A percentile compares a stretch with the other conserved stretches of the same genome.
These are phyloP conservation scores for Suillus ampliporus DNA, from an alignment of 768 basidiomycete genomes.

Conservation along the genomic window DNA sequence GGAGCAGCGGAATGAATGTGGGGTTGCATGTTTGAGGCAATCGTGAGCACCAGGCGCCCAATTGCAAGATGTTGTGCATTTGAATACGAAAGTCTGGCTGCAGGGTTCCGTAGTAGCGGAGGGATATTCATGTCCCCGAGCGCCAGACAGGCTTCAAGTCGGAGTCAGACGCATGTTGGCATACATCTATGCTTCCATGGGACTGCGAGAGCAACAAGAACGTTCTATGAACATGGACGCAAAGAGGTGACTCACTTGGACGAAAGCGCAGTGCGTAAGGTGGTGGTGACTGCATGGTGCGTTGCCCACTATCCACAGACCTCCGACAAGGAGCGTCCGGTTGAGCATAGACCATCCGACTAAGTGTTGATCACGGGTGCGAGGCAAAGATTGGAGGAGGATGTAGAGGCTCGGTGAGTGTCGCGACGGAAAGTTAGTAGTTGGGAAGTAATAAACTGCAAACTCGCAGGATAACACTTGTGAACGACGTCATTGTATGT, in stretches of 20 bases:
- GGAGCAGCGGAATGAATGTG: constrained; percentile 27
- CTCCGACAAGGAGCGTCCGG: constrained; percentile 42
- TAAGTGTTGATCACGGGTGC: constrained; percentile 46
- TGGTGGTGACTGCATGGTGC: constrained; percentile 32
- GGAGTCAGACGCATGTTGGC: constrained; percentile 43
- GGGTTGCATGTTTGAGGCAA: constrained; percentile 30
- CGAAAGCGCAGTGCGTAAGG: constrained; percentile 39
- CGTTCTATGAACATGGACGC: constrained; percentile 14
- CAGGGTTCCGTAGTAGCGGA: constrained; percentile 36
- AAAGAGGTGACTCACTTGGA: constrained; percentile 40
- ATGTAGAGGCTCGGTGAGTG: constrained; percentile 23
- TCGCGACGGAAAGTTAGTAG: constrained; percentile 29
- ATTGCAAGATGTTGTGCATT: constrained; percentile 9
- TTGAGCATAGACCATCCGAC: constrained; percentile 37
- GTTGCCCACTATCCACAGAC: constrained; percentile 46
- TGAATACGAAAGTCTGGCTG: constrained; percentile 25
- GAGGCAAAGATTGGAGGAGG: constrained; percentile 14
- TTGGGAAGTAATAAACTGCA: constrained; percentile 16
- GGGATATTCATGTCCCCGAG: constrained; percentile 60
- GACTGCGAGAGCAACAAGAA: constrained; percentile 30
- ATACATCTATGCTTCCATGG: constrained; percentile 24
- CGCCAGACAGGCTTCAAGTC: constrained; percentile 60
- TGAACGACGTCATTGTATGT: too few species aligned
- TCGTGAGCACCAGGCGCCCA: constrained; percentile 13
- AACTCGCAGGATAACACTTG: constrained; percentile 23